Evolutionary conservation across 495 filamentous ascomycete genomes (phyloP), one percentile per base, ranked within the genome.

Genomic region (Staphylotrichum tortipilum): DNA sequence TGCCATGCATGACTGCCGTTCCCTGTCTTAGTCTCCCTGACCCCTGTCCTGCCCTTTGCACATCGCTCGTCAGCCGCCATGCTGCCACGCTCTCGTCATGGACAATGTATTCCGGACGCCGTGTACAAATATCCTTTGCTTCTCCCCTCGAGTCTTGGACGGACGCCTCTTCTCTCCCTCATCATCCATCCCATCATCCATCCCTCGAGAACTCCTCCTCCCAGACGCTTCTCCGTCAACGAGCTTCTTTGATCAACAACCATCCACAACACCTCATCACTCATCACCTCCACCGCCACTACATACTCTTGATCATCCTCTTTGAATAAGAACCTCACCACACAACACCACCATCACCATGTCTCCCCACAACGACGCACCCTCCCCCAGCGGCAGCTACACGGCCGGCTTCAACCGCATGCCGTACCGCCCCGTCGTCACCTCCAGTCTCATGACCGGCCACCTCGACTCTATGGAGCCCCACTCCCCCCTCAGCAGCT

Each of bases 351-450:
- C 39, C 6, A 44, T 22, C 50, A 52, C 24, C 53, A 77, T 77
- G 74, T 66, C 73, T 59, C 74, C 74, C 43, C 73, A 76, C 60
- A 68, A 71, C 61, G 73, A 77, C 55, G 70, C 68, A 33, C 67
- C 70, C 6, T 77, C 74, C 26, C 71, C 74, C 28, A 55, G 67
- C 17, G 70, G 68, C 44, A 73, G 65, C 57, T 76, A 67, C 59
- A 68, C 67, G 29, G 49, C 63, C 50, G 68, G 64, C 55, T 75
- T 74, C 63, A 65, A 70, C 61, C 55, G 66, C 40, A 68, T 69
- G 35, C 52, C 71, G 9, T 69, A 69, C 61, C 66, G 45, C 38
- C 55, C 62, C 47, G 46, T 50, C 12, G 52, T 42, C 36, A 67
- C 69, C 26, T 67, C 67, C n/a, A 63, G 56, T 35, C 56, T 68